These are phyloP conservation scores for Colletotrichum sp. DNA, from an alignment of 2,329 filamentous ascomycete genomes.

Conservation along the genomic window DNA sequence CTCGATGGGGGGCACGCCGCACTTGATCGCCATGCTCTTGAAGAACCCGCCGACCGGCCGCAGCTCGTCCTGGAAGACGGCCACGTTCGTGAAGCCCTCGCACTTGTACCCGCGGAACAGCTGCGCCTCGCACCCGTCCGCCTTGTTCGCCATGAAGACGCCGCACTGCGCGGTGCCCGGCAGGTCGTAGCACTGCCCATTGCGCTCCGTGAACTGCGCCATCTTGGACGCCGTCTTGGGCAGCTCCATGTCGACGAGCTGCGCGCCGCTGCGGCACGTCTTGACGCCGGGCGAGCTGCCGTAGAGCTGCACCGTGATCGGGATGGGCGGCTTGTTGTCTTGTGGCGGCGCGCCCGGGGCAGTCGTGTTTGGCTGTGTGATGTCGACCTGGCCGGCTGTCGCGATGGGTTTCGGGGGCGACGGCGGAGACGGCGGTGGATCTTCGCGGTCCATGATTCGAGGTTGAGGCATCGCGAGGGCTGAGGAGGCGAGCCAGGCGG, in stretches of 20 bases:
- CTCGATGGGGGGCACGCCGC: slow-evolving; percentile 14
- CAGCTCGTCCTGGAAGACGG: slow-evolving; percentile 12
- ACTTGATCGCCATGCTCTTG: slow-evolving; percentile 13
- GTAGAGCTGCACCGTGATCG: slow-evolving; percentile 15
- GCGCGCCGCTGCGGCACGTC: slow-evolving; percentile 8
- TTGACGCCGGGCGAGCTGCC: slow-evolving; percentile 7
- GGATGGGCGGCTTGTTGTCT: not conserved
- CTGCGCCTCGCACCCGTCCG: slow-evolving; percentile 17
- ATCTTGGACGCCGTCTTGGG: slow-evolving; percentile 1
- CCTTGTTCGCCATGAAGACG: slow-evolving; percentile 14
- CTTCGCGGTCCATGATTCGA: slow-evolving; percentile 4
- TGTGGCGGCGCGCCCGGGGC: not conserved
- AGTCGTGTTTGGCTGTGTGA: not conserved
- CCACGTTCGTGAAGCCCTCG: slow-evolving; percentile 6
- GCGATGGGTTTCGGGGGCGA: not conserved
- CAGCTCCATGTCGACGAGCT: not conserved
- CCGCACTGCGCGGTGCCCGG: slow-evolving; percentile 10
- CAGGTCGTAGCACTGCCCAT: slow-evolving; percentile 19
- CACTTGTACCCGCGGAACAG: slow-evolving; percentile 10
- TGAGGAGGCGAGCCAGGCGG: slow-evolving; percentile 1
- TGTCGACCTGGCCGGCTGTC: slow-evolving; percentile 5
- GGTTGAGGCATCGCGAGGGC: not conserved
- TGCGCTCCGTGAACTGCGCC: not conserved
- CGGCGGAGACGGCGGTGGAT: not conserved
- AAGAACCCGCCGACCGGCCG: slow-evolving; percentile 14